These are phyloP conservation scores for Lanmaoa pseudosensibilis DNA, from an alignment of 768 basidiomycete genomes.

Conservation along the genomic window DNA sequence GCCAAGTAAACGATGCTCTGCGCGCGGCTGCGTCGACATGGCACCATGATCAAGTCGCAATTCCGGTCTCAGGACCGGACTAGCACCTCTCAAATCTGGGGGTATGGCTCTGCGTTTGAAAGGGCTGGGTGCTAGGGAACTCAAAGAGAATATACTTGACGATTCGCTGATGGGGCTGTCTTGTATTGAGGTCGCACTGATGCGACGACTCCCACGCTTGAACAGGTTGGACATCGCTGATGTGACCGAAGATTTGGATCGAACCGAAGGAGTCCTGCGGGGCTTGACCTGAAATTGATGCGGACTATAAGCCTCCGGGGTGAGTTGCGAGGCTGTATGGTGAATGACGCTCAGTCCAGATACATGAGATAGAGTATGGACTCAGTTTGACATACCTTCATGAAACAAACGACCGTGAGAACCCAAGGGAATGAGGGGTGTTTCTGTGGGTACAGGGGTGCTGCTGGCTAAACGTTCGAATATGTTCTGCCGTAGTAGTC, in stretches of 20 bases:
- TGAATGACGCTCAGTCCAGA: slow-evolving; percentile 9
- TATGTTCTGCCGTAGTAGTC: slow-evolving; percentile 77
- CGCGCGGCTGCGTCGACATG: slow-evolving; percentile 45
- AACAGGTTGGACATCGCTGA: slow-evolving; percentile 54
- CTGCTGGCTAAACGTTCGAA: slow-evolving; percentile 75
- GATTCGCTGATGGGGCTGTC: slow-evolving; percentile 42
- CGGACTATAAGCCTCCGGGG: slow-evolving; percentile 22
- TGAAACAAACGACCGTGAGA: slow-evolving; percentile 30
- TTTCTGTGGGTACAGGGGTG: slow-evolving; percentile 59
- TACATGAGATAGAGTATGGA: not conserved
- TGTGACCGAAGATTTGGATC: slow-evolving; percentile 51
- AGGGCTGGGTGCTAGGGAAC: slow-evolving; percentile 32
- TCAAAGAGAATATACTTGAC: slow-evolving; percentile 40
- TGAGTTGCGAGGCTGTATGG: slow-evolving; percentile 19
- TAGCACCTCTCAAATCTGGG: slow-evolving; percentile 39
- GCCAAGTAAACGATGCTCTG: slow-evolving; percentile 19
- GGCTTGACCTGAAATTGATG: slow-evolving; percentile 33
- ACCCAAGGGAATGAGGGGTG: slow-evolving; percentile 58
- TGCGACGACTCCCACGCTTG: slow-evolving; percentile 42
- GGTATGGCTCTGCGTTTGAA: slow-evolving; percentile 46
- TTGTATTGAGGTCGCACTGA: slow-evolving; percentile 41
- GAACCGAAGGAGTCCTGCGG: slow-evolving; percentile 51
- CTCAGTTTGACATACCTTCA: slow-evolving; percentile 10
- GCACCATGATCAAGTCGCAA: slow-evolving; percentile 41
- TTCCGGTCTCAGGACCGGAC: slow-evolving; percentile 28